Conservation (phyloP, 371 early-diverging fungal species). For the Dinochytrium kinnereticum region DNA sequence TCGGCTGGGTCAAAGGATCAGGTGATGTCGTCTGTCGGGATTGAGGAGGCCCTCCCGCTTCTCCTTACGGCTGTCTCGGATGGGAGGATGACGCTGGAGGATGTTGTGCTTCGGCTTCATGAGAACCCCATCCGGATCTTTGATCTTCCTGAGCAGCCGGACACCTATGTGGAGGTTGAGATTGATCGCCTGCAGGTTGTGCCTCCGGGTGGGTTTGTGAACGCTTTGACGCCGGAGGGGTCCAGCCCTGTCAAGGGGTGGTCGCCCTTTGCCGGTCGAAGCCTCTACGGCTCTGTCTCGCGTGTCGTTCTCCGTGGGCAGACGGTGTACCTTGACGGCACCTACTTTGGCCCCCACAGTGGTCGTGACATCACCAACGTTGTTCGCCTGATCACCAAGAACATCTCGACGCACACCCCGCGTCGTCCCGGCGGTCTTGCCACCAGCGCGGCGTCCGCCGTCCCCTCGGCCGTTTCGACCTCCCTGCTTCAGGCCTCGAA, state of each 20-base stretch:
- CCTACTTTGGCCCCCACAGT: slow-evolving; percentile 41
- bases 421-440: slow-evolving; percentile 13
- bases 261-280: slow-evolving; percentile 44
- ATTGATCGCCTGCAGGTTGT: slow-evolving; percentile 49
- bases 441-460: neutral
- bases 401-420: slow-evolving; percentile 11
- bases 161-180: slow-evolving; percentile 82
- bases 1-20: slow-evolving; percentile 41
- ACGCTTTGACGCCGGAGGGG: slow-evolving; percentile 36
- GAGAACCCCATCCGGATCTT: slow-evolving; percentile 89
- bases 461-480: no score
- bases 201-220: slow-evolving; percentile 36
- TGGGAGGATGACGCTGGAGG: slow-evolving; percentile 79
- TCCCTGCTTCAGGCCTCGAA: no score
- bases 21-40: slow-evolving; percentile 48
- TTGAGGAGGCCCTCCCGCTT: slow-evolving; percentile 78
- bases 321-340: slow-evolving; percentile 85
- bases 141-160: slow-evolving; percentile 81
- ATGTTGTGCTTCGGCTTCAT: slow-evolving; percentile 74
- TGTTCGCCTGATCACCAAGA: slow-evolving; percentile 28
- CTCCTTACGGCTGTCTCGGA: slow-evolving; percentile 83
- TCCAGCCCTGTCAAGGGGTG: slow-evolving; percentile 28
- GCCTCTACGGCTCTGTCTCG: slow-evolving; percentile 65
- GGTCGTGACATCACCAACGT: slow-evolving; percentile 52
- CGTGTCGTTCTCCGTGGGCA: slow-evolving; percentile 86